phyloP scores from a whole-genome alignment of 169 alveolate genomes.

The Ichthyophthirius multifiliis region DNA sequence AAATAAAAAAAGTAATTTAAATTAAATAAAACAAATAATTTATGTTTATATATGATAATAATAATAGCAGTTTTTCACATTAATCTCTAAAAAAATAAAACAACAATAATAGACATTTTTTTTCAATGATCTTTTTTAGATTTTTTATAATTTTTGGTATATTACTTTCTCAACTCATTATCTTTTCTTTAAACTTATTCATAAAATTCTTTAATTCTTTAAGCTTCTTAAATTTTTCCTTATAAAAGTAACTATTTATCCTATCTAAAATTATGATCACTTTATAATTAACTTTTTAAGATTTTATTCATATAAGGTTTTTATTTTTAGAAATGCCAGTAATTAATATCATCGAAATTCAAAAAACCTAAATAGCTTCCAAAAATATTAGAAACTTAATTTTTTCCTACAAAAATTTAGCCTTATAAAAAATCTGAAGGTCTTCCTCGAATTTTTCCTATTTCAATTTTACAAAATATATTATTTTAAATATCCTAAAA shows the following conservation, averaged over 20 bases:
- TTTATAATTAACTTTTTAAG: conserved; percentile 14
- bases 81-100: no score
- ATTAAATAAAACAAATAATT: no score
- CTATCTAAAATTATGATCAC: conserved; percentile 39
- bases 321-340: conserved; percentile 72
- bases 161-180: conserved; percentile 57
- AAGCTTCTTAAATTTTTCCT: conserved; percentile 60
- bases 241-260: conserved; percentile 35
- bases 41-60: no score
- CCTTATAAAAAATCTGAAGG: conserved; percentile 77
- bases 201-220: conserved; percentile 53
- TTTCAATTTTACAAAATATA: conserved; percentile 22
- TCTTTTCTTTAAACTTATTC: conserved; percentile 71
- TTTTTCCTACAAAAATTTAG: conserved; percentile 50
- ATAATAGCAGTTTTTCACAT: no score
- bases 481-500: conserved; percentile 51
- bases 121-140: no score
- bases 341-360: conserved; percentile 78
- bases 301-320: conserved; percentile 56
- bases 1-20: no score
- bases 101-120: no score
- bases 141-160: conserved; percentile 8
- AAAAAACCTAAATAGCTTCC: conserved; percentile 79
- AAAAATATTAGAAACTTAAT: conserved; percentile 42
- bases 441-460: conserved; percentile 44